These are phyloP conservation scores for Herpetomonas muscarum DNA, from an alignment of 208 protist genomes.

Conservation along the genomic window DNA sequence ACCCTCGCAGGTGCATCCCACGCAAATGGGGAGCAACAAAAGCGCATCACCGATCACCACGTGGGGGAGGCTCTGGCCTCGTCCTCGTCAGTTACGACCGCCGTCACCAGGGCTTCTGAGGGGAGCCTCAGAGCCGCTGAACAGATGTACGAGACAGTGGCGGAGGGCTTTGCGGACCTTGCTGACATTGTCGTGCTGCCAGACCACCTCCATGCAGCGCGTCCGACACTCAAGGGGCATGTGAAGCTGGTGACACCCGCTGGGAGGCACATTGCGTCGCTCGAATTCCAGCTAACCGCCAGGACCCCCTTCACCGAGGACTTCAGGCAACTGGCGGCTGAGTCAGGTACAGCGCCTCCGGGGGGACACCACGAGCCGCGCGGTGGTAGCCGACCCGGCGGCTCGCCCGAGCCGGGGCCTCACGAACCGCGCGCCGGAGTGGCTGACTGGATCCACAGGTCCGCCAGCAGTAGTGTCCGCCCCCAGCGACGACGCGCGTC, in stretches of 20 bases:
- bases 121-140: slow-evolving; percentile 41
- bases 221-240: slow-evolving; percentile 72
- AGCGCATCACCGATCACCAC: too few relatives aligned
- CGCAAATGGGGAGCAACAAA: background rate
- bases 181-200: slow-evolving; percentile 50
- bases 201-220: slow-evolving; percentile 24
- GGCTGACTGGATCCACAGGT: too few relatives aligned
- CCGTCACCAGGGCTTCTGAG: too few relatives aligned
- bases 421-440: too few relatives aligned
- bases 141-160: slow-evolving; percentile 74
- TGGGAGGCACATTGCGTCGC: slow-evolving; percentile 70
- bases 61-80: too few relatives aligned
- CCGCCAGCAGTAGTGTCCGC: too few relatives aligned
- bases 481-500: too few relatives aligned
- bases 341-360: slow-evolving; percentile 3
- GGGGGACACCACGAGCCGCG: background rate
- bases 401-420: too few relatives aligned
- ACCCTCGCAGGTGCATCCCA: slow-evolving; percentile 5
- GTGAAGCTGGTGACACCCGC: slow-evolving; percentile 43
- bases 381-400: background rate
- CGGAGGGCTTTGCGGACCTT: slow-evolving; percentile 68
- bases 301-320: slow-evolving; percentile 59
- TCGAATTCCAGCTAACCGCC: slow-evolving; percentile 80
- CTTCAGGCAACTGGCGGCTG: slow-evolving; percentile 54
- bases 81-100: too few relatives aligned